These are phyloP conservation scores for Xylaria sp. DNA, from an alignment of 2,329 filamentous ascomycete species.

Conservation along the genomic window DNA sequence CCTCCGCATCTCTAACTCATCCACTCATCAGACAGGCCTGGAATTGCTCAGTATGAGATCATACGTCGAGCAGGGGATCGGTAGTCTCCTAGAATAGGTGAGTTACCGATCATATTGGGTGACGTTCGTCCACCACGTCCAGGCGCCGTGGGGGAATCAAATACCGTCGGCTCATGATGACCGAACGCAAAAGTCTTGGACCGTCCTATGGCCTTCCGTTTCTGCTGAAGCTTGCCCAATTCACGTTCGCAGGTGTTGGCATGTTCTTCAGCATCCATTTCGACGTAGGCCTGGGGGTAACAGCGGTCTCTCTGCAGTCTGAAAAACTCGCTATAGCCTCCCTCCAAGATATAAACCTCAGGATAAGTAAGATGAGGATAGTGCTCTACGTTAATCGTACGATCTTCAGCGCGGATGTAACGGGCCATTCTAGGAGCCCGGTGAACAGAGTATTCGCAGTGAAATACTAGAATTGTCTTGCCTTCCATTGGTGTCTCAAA, in stretches of 20 bases:
- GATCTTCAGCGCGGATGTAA: constrained; percentile 89
- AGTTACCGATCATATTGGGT: constrained; percentile 58
- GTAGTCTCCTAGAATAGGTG: constrained; percentile 59
- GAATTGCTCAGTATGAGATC: constrained; percentile 66
- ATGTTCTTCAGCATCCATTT: constrained; percentile 94
- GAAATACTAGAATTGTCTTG: constrained; percentile 87
- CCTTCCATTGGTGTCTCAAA: constrained; percentile 75
- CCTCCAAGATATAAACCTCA: constrained; percentile 96
- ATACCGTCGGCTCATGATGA: constrained; percentile 68
- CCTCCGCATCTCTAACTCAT: constrained; percentile 19
- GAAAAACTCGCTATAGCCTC: constrained; percentile 96
- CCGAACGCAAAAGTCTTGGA: constrained; percentile 97
- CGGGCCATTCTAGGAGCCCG: constrained; percentile 97
- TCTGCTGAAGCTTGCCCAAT: constrained; percentile 90
- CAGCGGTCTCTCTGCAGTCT: constrained; percentile 80
- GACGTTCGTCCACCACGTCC: constrained; percentile 55
- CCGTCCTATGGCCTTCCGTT: constrained; percentile 82
- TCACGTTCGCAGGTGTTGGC: constrained; percentile 93
- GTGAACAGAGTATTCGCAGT: constrained; percentile 98
- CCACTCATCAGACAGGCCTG: constrained; percentile 12
- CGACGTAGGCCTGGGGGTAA: constrained; percentile 94
- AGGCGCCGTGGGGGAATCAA: constrained; percentile 70
- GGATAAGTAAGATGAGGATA: constrained; percentile 95
- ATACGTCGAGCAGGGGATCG: constrained; percentile 67
- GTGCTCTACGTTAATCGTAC: constrained; percentile 82